A percentile compares a stretch with the other conserved stretches of the same genome.
These are phyloP conservation scores for Blumeria hordei DNA, from an alignment of 2,329 filamentous ascomycete species.

Conservation along the genomic window DNA sequence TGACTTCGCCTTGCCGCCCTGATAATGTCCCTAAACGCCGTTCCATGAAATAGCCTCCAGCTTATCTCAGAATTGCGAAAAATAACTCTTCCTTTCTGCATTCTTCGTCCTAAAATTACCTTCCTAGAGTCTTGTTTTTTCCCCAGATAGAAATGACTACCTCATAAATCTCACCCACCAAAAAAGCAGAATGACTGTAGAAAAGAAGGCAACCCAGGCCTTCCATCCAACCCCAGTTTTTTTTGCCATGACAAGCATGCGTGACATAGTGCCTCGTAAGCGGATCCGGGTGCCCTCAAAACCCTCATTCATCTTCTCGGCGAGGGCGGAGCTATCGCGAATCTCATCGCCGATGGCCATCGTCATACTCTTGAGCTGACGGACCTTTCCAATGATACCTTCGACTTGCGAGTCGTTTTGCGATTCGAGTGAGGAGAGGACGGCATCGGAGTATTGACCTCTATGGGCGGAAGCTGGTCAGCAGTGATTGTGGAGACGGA, in stretches of 20 bases:
- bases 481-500: background rate
- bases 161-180: slow-evolving; percentile 72
- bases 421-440: slow-evolving; percentile 79
- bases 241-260: slow-evolving; percentile 91
- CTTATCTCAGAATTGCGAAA: too few relatives aligned
- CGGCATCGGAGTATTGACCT: slow-evolving; percentile 80
- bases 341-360: slow-evolving; percentile 89
- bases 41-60: too few relatives aligned
- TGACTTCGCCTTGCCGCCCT: too few relatives aligned
- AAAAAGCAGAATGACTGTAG: slow-evolving; percentile 60
- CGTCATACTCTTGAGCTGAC: slow-evolving; percentile 74
- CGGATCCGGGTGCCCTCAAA: slow-evolving; percentile 70
- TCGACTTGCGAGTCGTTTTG: slow-evolving; percentile 83
- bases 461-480: slow-evolving; percentile 18
- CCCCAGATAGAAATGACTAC: too few relatives aligned
- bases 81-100: too few relatives aligned
- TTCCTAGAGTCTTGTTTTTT: too few relatives aligned
- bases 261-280: slow-evolving; percentile 79
- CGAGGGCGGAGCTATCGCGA: slow-evolving; percentile 62
- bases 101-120: too few relatives aligned
- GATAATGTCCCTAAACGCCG: too few relatives aligned
- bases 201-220: slow-evolving; percentile 79
- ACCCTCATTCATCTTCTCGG: slow-evolving; percentile 85
- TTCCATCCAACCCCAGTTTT: slow-evolving; percentile 87
- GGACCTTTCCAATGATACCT: slow-evolving; percentile 77